Conservation (phyloP, 176 grass and related monocot species). For the Dactylis glomerata region DNA sequence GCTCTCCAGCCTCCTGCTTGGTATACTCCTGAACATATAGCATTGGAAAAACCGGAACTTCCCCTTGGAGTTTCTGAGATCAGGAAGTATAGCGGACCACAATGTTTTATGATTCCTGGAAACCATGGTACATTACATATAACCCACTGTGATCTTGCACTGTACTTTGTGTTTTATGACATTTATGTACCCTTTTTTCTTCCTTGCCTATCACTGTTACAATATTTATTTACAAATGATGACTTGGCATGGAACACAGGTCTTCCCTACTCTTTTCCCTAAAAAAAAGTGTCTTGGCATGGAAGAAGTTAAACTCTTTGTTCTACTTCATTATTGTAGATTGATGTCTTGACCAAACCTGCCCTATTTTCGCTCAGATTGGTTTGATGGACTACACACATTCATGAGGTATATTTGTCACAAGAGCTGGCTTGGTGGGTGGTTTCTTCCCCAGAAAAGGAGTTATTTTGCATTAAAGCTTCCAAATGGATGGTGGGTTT, state of each 20-base stretch:
- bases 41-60: slow-evolving; percentile 92
- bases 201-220: slow-evolving; percentile 11
- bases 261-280: too few species aligned
- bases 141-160: not conserved
- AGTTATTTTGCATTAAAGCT: slow-evolving; percentile 98
- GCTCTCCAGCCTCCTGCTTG: slow-evolving; percentile 88
- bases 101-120: slow-evolving; percentile 97
- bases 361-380: slow-evolving; percentile 53
- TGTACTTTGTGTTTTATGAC: not conserved
- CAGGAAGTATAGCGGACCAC: slow-evolving; percentile 66
- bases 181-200: slow-evolving; percentile 2
- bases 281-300: not conserved
- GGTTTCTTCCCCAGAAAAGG: slow-evolving; percentile 97
- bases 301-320: not conserved
- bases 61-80: slow-evolving; percentile 79
- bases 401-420: slow-evolving; percentile 98
- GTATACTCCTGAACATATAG: slow-evolving; percentile 88
- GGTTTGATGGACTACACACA: slow-evolving; percentile 97
- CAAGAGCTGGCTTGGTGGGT: slow-evolving; percentile 95
- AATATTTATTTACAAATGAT: slow-evolving; percentile 6
- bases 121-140: slow-evolving; percentile 77
- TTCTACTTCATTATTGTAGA: not conserved
- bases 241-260: not conserved
- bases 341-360: slow-evolving; percentile 10
- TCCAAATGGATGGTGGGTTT: slow-evolving; percentile 98